A percentile compares a stretch with the other conserved stretches of the same genome.
phyloP scores from a whole-genome alignment of 805 yeast genomes.

The Yarrowia bubula region DNA sequence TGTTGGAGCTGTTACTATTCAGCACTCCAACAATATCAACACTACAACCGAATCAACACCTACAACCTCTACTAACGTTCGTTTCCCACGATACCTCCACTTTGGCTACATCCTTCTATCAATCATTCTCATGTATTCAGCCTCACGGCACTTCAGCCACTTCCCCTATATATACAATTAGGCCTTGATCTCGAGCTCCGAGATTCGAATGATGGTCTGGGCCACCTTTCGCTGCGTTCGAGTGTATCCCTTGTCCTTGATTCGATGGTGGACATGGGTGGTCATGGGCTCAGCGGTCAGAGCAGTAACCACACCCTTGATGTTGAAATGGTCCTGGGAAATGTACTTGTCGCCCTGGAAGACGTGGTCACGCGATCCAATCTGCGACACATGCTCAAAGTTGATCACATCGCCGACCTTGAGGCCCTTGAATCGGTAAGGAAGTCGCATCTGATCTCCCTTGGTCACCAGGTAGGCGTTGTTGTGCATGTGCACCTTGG shows the following conservation, averaged over 20 bases:
- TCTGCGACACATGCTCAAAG: constrained; percentile 69
- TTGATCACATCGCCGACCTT: constrained; percentile 79
- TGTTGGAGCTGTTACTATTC: too few relatives aligned
- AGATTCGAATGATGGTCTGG: constrained; percentile 73
- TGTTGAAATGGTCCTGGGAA: constrained; percentile 52
- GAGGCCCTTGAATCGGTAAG: constrained; percentile 72
- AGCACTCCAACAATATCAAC: too few relatives aligned
- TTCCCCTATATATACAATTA: background rate
- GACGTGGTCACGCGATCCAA: constrained; percentile 85
- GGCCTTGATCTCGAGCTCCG: constrained; percentile 59
- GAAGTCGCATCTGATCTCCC: constrained; percentile 82
- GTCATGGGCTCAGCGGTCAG: constrained; percentile 25
- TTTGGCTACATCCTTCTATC: too few relatives aligned
- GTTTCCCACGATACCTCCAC: too few relatives aligned
- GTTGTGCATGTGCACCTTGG: constrained; percentile 64
- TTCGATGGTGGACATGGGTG: constrained; percentile 28
- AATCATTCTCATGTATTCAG: too few relatives aligned
- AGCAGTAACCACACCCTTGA: constrained; percentile 64
- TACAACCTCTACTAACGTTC: too few relatives aligned
- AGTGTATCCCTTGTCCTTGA: constrained; percentile 62
- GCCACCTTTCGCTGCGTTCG: constrained; percentile 62
- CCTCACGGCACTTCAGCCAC: too few relatives aligned
- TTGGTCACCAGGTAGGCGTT: constrained; percentile 85
- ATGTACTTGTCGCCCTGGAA: constrained; percentile 53
- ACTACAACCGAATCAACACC: too few relatives aligned